phyloP scores from a whole-genome alignment of 2,329 filamentous ascomycete genomes.

The Ophiostoma pallidulum region DNA sequence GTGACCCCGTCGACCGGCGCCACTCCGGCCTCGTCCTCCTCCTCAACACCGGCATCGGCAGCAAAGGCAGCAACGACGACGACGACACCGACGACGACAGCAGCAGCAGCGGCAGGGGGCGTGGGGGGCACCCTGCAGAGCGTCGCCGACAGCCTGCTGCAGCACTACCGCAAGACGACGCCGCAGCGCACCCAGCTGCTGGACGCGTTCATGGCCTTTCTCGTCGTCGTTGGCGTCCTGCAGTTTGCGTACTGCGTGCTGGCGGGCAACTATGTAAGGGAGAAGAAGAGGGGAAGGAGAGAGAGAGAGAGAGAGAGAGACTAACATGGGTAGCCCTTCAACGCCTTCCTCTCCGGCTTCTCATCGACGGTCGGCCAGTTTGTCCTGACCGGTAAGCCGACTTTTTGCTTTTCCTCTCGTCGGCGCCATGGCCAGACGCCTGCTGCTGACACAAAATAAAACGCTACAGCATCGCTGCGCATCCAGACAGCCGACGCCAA shows the following conservation, averaged over 20 bases:
- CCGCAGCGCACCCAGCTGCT: conserved; percentile 87
- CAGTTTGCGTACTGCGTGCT: conserved; percentile 92
- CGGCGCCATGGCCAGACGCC: neutral
- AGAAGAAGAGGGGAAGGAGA: neutral
- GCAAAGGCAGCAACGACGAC: neutral
- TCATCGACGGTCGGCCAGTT: conserved; percentile 93
- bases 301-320: conserved; percentile 3
- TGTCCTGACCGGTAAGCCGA: conserved; percentile 72
- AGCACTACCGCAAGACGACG: conserved; percentile 70
- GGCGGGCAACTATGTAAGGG: conserved; percentile 82
- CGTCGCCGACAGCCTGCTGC: conserved; percentile 61
- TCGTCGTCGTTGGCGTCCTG: conserved; percentile 74
- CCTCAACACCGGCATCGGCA: neutral
- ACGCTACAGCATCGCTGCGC: conserved; percentile 65
- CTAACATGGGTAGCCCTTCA: conserved; percentile 67
- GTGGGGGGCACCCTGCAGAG: conserved; percentile 31
- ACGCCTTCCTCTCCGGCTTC: conserved; percentile 95
- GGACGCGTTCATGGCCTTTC: conserved; percentile 81
- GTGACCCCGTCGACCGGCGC: conserved; percentile 5
- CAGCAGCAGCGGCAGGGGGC: neutral
- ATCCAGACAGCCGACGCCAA: conserved; percentile 87
- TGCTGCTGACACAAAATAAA: too few species aligned
- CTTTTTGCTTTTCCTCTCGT: neutral
- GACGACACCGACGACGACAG: neutral
- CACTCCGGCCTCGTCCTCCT: neutral